phyloP scores from a whole-genome alignment of 2,329 filamentous ascomycete genomes.

The Hypomyces rosellus region DNA sequence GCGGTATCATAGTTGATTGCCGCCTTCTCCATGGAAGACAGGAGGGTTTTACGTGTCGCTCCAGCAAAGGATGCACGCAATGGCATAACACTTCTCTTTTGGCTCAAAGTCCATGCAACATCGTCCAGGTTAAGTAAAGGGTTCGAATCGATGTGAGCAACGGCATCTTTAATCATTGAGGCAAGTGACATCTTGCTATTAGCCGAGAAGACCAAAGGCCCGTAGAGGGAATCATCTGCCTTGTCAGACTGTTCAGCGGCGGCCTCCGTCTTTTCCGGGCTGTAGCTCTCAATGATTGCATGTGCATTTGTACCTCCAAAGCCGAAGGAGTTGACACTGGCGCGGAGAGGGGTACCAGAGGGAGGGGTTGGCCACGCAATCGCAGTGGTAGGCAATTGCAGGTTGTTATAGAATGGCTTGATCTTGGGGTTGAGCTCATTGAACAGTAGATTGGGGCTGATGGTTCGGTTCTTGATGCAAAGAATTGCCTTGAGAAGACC shows the following conservation, averaged over 20 bases:
- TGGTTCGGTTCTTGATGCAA: constrained; percentile 6
- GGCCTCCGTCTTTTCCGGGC: not conserved
- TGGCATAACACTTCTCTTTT: too few species aligned
- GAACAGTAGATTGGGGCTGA: constrained; percentile 22
- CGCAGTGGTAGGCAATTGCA: constrained; percentile 16
- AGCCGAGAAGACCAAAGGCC: not conserved
- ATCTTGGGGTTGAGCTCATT: not conserved
- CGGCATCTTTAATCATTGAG: not conserved
- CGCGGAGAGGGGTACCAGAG: constrained; percentile 9
- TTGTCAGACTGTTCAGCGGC: too few species aligned
- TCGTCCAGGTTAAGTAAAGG: not conserved
- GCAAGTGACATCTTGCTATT: not conserved
- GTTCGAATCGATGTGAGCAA: not conserved
- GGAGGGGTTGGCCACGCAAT: constrained; percentile 16
- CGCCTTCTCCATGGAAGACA: not conserved
- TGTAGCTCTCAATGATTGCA: constrained; percentile 28
- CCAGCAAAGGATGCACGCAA: not conserved
- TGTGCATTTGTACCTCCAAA: constrained; percentile 38
- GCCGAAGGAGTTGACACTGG: constrained; percentile 32
- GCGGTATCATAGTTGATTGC: not conserved
- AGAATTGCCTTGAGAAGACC: constrained; percentile 9
- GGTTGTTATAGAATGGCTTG: constrained; percentile 9
- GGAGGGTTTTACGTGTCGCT: not conserved
- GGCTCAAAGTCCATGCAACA: not conserved
- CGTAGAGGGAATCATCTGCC: too few species aligned